Conservation (phyloP, 2,329 filamentous ascomycete genomes). For the Colletotrichum chlorophyti region DNA sequence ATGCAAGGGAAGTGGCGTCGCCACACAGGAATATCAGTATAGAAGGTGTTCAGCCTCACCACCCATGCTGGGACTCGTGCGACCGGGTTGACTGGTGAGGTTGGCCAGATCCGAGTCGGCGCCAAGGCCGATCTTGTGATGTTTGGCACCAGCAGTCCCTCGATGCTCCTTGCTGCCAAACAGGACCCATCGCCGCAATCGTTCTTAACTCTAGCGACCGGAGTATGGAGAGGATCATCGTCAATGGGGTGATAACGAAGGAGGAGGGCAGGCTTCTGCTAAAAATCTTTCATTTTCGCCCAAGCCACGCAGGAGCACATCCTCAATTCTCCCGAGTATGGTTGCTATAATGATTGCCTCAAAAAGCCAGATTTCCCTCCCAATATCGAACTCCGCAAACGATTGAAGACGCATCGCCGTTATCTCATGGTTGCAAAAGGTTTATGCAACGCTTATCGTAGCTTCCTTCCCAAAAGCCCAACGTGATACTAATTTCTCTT, state of each 20-base stretch:
- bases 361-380: no score
- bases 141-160: constrained; percentile 42
- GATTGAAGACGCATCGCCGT: no score
- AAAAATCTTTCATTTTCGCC: no score
- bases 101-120: constrained; percentile 53
- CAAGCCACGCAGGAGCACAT: no score
- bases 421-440: no score
- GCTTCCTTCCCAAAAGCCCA: no score
- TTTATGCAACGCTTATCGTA: no score
- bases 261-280: constrained; percentile 35
- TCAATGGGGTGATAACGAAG: constrained; percentile 49
- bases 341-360: no score
- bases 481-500: no score
- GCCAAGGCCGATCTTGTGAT: constrained; percentile 56
- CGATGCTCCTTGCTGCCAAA: constrained; percentile 46
- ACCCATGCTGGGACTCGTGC: constrained; percentile 54
- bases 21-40: background rate
- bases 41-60: constrained; percentile 54
- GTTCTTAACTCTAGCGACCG: constrained; percentile 48
- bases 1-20: constrained; percentile 32
- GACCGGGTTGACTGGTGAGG: constrained; percentile 45
- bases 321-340: no score
- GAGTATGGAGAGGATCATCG: constrained; percentile 50
- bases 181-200: constrained; percentile 49
- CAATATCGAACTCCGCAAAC: no score